These are phyloP conservation scores for Malassezia equina DNA, from an alignment of 1,284 basidiomycete species.

Conservation along the genomic window DNA sequence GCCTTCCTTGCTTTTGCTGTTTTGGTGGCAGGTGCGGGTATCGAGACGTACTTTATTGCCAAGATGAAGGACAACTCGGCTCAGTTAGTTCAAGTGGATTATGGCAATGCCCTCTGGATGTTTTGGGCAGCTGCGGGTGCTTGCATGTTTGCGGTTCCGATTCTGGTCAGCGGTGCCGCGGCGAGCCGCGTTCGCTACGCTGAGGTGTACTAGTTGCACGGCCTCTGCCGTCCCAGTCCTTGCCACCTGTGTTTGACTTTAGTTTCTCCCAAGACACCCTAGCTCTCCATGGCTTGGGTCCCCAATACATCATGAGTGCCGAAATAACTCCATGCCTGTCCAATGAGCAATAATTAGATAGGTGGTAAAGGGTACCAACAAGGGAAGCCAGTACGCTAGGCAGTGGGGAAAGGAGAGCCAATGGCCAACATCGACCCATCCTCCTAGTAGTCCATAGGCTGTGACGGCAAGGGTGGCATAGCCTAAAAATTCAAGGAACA, in stretches of 20 bases:
- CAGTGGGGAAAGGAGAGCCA: slow-evolving; percentile 8
- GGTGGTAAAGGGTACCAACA: slow-evolving; percentile 33
- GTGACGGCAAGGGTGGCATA: not conserved
- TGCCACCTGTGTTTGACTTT: not conserved
- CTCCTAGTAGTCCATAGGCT: slow-evolving; percentile 1
- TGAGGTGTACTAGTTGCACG: not conserved
- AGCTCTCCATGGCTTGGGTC: too few relatives aligned
- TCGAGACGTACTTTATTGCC: slow-evolving; percentile 37
- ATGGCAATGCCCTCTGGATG: slow-evolving; percentile 43
- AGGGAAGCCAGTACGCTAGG: slow-evolving; percentile 28
- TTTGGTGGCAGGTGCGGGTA: slow-evolving; percentile 32
- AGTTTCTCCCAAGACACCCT: not conserved
- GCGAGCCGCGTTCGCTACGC: slow-evolving; percentile 4
- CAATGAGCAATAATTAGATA: slow-evolving; percentile 42
- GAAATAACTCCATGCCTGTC: slow-evolving; percentile 22
- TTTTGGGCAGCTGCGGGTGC: slow-evolving; percentile 36
- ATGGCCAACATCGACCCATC: not conserved
- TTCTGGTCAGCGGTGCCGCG: not conserved
- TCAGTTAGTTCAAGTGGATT: slow-evolving; percentile 23
- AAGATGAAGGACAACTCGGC: slow-evolving; percentile 19
- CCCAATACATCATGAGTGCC: slow-evolving; percentile 3
- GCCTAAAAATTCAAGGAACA: not conserved
- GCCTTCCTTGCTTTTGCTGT: slow-evolving; percentile 29
- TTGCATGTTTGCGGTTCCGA: slow-evolving; percentile 23
- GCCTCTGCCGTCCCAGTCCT: not conserved